Conservation (phyloP, 2,329 filamentous ascomycete genomes). For the Pyrenochaeta sp. region DNA sequence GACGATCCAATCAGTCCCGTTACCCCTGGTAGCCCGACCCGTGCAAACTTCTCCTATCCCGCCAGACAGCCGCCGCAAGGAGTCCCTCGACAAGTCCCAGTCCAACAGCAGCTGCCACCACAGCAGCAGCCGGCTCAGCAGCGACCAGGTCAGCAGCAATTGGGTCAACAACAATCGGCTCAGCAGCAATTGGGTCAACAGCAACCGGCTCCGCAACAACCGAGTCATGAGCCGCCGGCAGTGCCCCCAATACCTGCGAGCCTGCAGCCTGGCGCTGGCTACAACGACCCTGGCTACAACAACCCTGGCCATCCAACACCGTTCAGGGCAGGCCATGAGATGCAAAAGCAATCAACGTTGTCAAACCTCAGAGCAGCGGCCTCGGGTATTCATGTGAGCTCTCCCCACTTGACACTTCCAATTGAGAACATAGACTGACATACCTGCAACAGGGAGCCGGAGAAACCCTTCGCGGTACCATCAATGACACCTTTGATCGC, state of each 20-base stretch:
- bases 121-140: background rate
- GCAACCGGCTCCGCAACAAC: conserved; percentile 15
- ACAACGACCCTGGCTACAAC: conserved; percentile 13
- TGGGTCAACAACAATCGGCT: conserved; percentile 14
- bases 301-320: conserved; percentile 30
- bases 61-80: conserved; percentile 42
- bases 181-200: conserved; percentile 17
- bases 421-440: conserved; percentile 10
- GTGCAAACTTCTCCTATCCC: conserved; percentile 49
- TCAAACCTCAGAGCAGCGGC: conserved; percentile 46
- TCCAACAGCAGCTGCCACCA: conserved; percentile 1
- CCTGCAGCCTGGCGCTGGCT: conserved; percentile 10
- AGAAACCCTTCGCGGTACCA: conserved; percentile 47
- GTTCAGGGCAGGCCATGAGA: conserved; percentile 31
- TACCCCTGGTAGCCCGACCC: conserved; percentile 37
- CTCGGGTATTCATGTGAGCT: conserved; percentile 47
- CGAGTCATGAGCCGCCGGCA: conserved; percentile 13
- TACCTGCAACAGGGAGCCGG: conserved; percentile 37
- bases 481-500: conserved; percentile 45
- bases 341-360: conserved; percentile 40
- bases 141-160: background rate
- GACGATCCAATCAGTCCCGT: conserved; percentile 33
- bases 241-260: conserved; percentile 12
- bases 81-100: conserved; percentile 39
- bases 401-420: background rate